phyloP scores from a whole-genome alignment of 176 grass and related monocot genomes.

The Oryza coarctata region DNA sequence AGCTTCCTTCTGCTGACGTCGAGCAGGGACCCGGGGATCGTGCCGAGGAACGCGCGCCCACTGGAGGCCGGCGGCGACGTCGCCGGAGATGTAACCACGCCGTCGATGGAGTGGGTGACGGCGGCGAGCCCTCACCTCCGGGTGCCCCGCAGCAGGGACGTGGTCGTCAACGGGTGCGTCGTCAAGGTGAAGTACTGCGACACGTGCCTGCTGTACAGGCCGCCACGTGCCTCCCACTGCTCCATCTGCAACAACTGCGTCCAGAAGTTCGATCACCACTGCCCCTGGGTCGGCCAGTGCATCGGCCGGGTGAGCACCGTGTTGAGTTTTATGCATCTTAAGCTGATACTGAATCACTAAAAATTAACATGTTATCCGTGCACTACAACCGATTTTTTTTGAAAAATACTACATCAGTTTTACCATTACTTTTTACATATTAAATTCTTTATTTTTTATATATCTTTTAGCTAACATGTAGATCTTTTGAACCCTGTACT shows the following conservation, averaged over 20 bases:
- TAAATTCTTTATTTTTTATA: too few species aligned
- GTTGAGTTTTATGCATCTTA: too few species aligned
- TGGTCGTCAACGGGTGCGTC: constrained; percentile 55
- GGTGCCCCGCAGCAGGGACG: constrained; percentile 67
- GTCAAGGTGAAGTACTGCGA: constrained; percentile 93
- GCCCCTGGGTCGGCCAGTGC: constrained; percentile 98
- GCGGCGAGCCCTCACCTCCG: constrained; percentile 58
- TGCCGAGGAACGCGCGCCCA: constrained; percentile 69
- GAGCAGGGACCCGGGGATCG: constrained; percentile 85
- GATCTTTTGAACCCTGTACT: too few species aligned
- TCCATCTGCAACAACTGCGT: constrained; percentile 95
- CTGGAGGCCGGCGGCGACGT: constrained; percentile 26
- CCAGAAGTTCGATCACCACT: constrained; percentile 90
- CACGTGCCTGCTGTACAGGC: constrained; percentile 81
- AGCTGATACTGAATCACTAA: not conserved
- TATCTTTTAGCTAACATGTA: too few species aligned
- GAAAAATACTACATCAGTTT: too few species aligned
- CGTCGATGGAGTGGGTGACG: constrained; percentile 73
- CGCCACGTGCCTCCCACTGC: constrained; percentile 78
- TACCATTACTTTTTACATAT: too few species aligned
- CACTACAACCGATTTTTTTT: too few species aligned
- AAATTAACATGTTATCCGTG: too few species aligned
- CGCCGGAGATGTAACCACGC: constrained; percentile 9
- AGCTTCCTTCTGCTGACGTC: constrained; percentile 76
- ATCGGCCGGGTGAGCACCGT: constrained; percentile 57